Evolutionary conservation across 2,329 filamentous ascomycete species (phyloP), one percentile per base, ranked within the genome.

Genomic region (Aureobasidium sp.): DNA sequence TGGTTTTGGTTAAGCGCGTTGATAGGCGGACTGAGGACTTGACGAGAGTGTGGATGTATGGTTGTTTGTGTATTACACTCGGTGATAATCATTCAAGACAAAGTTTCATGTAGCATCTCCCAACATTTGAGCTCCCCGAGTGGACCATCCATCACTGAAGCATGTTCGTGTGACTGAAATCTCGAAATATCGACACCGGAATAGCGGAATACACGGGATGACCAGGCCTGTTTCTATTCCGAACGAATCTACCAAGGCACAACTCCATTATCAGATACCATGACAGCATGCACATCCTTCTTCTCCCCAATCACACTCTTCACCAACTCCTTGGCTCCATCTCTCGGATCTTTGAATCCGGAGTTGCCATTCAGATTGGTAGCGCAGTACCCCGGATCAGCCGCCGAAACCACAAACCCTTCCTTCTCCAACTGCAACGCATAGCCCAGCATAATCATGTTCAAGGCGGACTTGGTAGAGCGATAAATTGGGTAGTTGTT

Each of bases 321-420:
- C 3, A 70, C 63, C 21, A 70, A 35, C 51, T 64, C 63, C 59
- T 67, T 67, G 1, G 68, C 69, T 33, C 69, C 69, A 29, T 70
- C 66, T 17, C 68, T 64, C 25, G 69, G 67, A 62, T 69, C 66
- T 45, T 67, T 67, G 27, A 61, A 60, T 1, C 69, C 69, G 2
- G 43, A 19, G 23, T 64, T 62, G 1, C 43, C 60, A 59, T 71
- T 70, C 37, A 71, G 51, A 46, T 68, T 67, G 17, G 68, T 69
- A 4, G 60, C 64, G 42, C 64, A 65, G 9, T 63, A 65, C 9
- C 66, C 66, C 1, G 65, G 65, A 57, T 66, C 63, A 2, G 62
- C 62, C 1, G 65, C 66, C n/a, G 61, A 61, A 17, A 67, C 67
- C 8, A 66, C 63, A 47, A 69, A 70, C 0, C 67, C 68, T 45